Evolutionary conservation across 805 yeast genomes (phyloP).

Genomic region (Candida takata): DNA sequence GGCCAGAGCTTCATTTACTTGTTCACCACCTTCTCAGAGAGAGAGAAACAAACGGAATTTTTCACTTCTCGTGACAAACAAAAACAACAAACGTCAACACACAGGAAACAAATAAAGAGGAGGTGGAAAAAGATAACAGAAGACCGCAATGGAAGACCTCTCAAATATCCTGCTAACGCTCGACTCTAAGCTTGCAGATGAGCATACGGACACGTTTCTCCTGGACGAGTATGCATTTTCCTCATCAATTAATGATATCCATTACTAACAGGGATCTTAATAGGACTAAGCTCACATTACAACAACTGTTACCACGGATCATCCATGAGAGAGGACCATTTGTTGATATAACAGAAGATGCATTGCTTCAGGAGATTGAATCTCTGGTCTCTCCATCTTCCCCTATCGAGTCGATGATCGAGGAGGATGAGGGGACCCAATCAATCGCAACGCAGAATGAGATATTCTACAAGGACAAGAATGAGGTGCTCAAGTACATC

Average conservation of each 20-base stretch:
- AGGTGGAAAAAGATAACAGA: background rate
- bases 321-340: slow-evolving; percentile 53
- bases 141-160: slow-evolving; percentile 6
- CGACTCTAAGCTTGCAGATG: slow-evolving; percentile 20
- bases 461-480: slow-evolving; percentile 42
- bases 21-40: no score
- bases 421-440: slow-evolving; percentile 12
- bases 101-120: no score
- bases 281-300: slow-evolving; percentile 34
- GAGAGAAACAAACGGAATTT: no score
- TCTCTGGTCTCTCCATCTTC: slow-evolving; percentile 10
- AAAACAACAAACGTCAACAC: no score
- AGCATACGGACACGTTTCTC: slow-evolving; percentile 20
- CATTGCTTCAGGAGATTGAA: slow-evolving; percentile 24
- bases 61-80: no score
- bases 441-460: slow-evolving; percentile 18
- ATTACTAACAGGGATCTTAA: background rate
- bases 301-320: slow-evolving; percentile 53
- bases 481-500: slow-evolving; percentile 45
- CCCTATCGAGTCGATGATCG: slow-evolving; percentile 11
- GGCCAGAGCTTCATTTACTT: no score
- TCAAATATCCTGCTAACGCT: slow-evolving; percentile 14
- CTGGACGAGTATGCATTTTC: slow-evolving; percentile 19
- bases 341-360: slow-evolving; percentile 47
- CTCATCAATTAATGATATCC: background rate